phyloP scores from a whole-genome alignment of 805 yeast species.

The Candida coquimbonensis region DNA sequence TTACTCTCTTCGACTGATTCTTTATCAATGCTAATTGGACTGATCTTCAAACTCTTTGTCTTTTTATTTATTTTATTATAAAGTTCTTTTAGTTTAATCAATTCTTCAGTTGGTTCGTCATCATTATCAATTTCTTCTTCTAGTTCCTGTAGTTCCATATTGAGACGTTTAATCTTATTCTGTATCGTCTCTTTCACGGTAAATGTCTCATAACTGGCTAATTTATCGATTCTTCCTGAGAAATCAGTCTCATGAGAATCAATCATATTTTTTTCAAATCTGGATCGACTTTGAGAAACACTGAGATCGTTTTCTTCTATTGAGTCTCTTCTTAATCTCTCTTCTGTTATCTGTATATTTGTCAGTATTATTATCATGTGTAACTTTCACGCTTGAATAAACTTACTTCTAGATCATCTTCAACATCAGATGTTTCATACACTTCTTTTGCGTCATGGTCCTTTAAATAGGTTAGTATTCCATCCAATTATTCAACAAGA shows the following conservation, averaged over 20 bases:
- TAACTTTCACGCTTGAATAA: not conserved
- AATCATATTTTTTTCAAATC: constrained; percentile 24
- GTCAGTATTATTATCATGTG: not conserved
- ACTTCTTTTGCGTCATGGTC: constrained; percentile 29
- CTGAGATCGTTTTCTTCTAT: constrained; percentile 16
- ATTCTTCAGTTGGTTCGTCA: constrained; percentile 12
- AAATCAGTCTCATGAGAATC: constrained; percentile 20
- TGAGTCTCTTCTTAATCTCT: constrained; percentile 15
- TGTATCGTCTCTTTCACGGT: constrained; percentile 30
- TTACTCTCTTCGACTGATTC: not conserved
- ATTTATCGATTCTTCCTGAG: constrained; percentile 26
- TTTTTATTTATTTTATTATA: constrained; percentile 12
- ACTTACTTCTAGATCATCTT: constrained; percentile 34
- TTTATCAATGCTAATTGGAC: not conserved
- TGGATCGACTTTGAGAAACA: constrained; percentile 14
- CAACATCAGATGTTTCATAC: constrained; percentile 34
- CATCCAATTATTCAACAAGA: not conserved
- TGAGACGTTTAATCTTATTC: constrained; percentile 33
- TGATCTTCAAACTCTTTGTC: constrained; percentile 9
- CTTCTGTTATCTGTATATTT: not conserved
- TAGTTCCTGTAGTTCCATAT: constrained; percentile 33
- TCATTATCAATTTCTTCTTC: constrained; percentile 13
- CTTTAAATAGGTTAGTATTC: constrained; percentile 1
- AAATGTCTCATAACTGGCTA: constrained; percentile 28
- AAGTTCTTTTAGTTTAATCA: constrained; percentile 16